phyloP scores from a whole-genome alignment of 2,329 filamentous ascomycete genomes.

The Fusarium nisikadoi region DNA sequence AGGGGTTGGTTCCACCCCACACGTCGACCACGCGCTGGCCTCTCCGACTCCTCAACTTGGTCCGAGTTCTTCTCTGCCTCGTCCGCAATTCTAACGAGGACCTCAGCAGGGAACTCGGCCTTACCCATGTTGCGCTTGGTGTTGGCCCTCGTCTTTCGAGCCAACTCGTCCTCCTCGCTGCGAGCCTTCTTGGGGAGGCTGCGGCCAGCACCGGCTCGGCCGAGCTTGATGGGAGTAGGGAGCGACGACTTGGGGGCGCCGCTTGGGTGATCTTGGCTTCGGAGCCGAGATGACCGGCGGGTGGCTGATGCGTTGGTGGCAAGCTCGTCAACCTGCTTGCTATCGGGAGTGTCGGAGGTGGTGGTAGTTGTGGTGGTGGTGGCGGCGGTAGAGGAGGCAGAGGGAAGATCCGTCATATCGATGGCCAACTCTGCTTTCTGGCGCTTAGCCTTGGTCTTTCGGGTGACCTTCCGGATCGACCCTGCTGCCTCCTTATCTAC shows the following conservation, averaged over 20 bases:
- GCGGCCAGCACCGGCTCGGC: slow-evolving; percentile 41
- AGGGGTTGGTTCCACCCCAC: slow-evolving; percentile 52
- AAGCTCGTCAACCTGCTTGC: slow-evolving; percentile 23
- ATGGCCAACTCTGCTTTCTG: slow-evolving; percentile 23
- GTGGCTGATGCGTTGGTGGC: slow-evolving; percentile 26
- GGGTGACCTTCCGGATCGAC: background rate
- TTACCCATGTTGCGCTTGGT: slow-evolving; percentile 51
- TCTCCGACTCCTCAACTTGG: slow-evolving; percentile 8
- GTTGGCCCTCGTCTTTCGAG: slow-evolving; percentile 49
- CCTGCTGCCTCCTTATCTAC: slow-evolving; percentile 9
- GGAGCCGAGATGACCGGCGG: slow-evolving; percentile 50
- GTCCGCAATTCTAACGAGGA: slow-evolving; percentile 47
- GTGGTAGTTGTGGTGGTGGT: background rate
- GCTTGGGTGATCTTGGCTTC: slow-evolving; percentile 28
- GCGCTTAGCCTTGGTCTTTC: slow-evolving; percentile 30
- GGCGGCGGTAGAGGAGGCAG: slow-evolving; percentile 1
- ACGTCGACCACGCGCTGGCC: slow-evolving; percentile 29
- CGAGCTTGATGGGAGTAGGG: slow-evolving; percentile 49
- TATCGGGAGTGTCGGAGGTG: background rate
- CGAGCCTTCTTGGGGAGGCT: slow-evolving; percentile 38
- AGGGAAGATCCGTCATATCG: slow-evolving; percentile 26
- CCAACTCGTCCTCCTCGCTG: slow-evolving; percentile 49
- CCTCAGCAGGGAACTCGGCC: slow-evolving; percentile 49
- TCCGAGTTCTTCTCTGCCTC: slow-evolving; percentile 37
- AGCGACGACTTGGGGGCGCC: slow-evolving; percentile 47